These are phyloP conservation scores for Monosporozyma servazzii DNA, from an alignment of 805 yeast genomes.

Conservation along the genomic window DNA sequence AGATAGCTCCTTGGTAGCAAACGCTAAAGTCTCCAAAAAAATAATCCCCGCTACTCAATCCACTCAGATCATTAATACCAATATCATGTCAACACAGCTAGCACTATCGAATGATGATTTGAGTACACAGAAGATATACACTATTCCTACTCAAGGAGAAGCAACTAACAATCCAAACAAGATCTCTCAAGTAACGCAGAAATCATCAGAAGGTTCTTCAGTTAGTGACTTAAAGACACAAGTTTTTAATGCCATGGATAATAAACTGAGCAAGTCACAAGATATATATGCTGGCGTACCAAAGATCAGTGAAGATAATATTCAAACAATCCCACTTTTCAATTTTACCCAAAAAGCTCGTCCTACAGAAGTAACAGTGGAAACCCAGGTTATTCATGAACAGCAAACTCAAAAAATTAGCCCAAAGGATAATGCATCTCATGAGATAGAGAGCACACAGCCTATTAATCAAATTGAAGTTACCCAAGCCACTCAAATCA, in stretches of 20 bases:
- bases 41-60: background rate
- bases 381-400: background rate
- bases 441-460: background rate
- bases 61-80: background rate
- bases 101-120: background rate
- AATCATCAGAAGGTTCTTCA: background rate
- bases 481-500: background rate
- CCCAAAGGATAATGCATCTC: background rate
- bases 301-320: background rate
- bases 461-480: constrained; percentile 1
- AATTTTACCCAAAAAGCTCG: background rate
- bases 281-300: background rate
- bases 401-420: background rate
- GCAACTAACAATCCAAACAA: background rate
- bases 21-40: background rate
- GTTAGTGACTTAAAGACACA: background rate
- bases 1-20: background rate
- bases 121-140: background rate
- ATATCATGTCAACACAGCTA: background rate
- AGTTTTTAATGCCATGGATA: background rate
- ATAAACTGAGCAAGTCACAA: background rate
- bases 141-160: background rate
- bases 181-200: background rate
- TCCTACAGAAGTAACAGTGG: background rate
- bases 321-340: background rate